Percentiles rank a stretch among this genome's conserved stretches.
Evolutionary conservation across 2,329 filamentous ascomycete genomes (phyloP).

Genomic region (Epichloe hybrida): DNA sequence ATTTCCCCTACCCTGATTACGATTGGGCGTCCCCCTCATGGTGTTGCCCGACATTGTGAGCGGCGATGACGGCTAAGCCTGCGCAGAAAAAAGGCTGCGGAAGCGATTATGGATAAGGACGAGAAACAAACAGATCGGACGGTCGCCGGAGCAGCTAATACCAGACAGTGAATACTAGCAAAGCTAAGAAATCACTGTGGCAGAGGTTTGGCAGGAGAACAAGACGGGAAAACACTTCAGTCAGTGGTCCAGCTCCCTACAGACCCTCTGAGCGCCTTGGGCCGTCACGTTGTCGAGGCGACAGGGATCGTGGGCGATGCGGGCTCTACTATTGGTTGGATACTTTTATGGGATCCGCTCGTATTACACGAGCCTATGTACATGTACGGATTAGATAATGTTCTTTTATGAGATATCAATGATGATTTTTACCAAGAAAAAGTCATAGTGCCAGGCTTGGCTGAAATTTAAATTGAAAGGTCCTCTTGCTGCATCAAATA

Average conservation of each 20-base stretch:
- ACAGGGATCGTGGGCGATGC: background rate
- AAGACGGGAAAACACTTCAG: background rate
- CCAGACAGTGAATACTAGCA: background rate
- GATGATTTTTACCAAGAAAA: too few species aligned
- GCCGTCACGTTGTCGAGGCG: conserved; percentile 8
- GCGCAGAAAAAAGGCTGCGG: background rate
- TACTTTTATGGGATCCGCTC: background rate
- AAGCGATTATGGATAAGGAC: background rate
- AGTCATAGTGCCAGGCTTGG: too few species aligned
- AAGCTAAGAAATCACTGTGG: background rate
- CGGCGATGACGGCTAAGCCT: background rate
- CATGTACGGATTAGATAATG: too few species aligned
- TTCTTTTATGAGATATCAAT: too few species aligned
- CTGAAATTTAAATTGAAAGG: background rate
- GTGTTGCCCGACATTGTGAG: conserved; percentile 44
- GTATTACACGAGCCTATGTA: background rate
- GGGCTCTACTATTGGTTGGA: background rate
- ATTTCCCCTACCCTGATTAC: conserved; percentile 42
- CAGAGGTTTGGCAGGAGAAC: background rate
- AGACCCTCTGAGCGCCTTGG: background rate
- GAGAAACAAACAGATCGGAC: background rate
- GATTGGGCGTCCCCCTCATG: conserved; percentile 56
- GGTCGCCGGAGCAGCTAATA: background rate
- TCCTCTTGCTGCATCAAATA: background rate
- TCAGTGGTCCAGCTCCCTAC: conserved; percentile 1